Evolutionary conservation across 768 basidiomycete genomes (phyloP).

Genomic region (Suillus plorans): DNA sequence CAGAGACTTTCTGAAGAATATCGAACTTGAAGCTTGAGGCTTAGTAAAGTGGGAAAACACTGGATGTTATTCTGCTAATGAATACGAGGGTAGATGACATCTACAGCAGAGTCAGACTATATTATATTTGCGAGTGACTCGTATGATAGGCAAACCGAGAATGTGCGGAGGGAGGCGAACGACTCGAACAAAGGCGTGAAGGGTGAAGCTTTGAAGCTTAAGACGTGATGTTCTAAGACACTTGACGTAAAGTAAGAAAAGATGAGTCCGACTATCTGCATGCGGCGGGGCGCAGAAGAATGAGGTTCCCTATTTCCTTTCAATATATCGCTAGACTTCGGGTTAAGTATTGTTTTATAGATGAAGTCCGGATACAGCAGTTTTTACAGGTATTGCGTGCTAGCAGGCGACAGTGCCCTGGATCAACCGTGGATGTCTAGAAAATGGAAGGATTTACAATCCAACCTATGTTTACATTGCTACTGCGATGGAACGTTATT

Average conservation of each 20-base stretch:
- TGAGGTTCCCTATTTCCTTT: neutral
- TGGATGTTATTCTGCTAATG: neutral
- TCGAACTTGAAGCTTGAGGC: neutral
- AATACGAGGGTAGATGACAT: neutral
- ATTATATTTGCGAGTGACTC: neutral
- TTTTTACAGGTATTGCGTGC: constrained; percentile 12
- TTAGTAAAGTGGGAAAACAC: neutral
- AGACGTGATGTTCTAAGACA: neutral
- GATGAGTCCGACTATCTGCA: neutral
- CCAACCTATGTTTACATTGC: constrained; percentile 15
- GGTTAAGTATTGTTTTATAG: constrained; percentile 13
- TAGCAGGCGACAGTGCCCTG: constrained; percentile 1
- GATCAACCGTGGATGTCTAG: constrained; percentile 6
- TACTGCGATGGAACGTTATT: constrained; percentile 9
- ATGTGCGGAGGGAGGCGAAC: neutral
- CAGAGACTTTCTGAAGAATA: neutral
- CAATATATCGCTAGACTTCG: neutral
- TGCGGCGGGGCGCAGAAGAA: neutral
- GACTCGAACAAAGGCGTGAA: neutral
- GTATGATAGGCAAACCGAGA: neutral
- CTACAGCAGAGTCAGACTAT: neutral
- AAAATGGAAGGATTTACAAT: constrained; percentile 12
- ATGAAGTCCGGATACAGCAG: constrained; percentile 18
- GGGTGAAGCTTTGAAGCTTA: neutral
- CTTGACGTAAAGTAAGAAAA: neutral